Base-by-base conservation (phyloP, 306 rosid species). In the Abrus pulchellus region DNA sequence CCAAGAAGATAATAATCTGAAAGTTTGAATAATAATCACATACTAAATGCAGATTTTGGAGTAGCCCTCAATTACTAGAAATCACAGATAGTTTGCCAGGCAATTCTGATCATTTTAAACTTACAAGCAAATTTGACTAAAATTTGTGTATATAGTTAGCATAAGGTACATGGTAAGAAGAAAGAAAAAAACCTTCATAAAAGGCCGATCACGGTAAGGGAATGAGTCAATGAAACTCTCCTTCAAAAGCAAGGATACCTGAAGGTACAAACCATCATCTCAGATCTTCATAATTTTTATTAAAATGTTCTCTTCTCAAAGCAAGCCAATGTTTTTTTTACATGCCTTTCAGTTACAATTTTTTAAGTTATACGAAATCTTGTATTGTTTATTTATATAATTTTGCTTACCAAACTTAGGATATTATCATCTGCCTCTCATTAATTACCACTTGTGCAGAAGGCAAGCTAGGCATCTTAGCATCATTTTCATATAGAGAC, bases 201-300 rank as follows among this genome's bases (percentile, higher is more conserved):
- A 96, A 62, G 97, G 88, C 12, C 88, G 92, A 85, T 93, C 99
- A 5, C 93, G 97, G 48, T 87, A 88, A 33, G 97, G 90, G 86
- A 90, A 92, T 0, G 99, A 96, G 83, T 88, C 97, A 0, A 96
- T 92, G 89, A 92, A 96, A 88, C 99, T 96, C 90, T 96, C 98
- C 88, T 93, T 96, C 90, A 96, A 77, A 80, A 96, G 99, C 89
- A 96, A 87, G 5, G 99, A 96, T 69, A 96, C 98, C 99, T 96
- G 72, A 67, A 77, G 73, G 80, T 53, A 49, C 67, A 81, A 78
- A 54, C 41, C 68, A 56, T 34, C 49, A 68, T 68, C 5, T 67
- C 79, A 87, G 83, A 85, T 76, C 54, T 44, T 78, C 63, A 67
- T n/a, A 57, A 36, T 75, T 55, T 28, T 36, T 38, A 80, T 64